Percentiles rank a stretch among this genome's conserved stretches.
Evolutionary conservation across 2,329 filamentous ascomycete genomes (phyloP).

Genomic region (Xylaria sp.): DNA sequence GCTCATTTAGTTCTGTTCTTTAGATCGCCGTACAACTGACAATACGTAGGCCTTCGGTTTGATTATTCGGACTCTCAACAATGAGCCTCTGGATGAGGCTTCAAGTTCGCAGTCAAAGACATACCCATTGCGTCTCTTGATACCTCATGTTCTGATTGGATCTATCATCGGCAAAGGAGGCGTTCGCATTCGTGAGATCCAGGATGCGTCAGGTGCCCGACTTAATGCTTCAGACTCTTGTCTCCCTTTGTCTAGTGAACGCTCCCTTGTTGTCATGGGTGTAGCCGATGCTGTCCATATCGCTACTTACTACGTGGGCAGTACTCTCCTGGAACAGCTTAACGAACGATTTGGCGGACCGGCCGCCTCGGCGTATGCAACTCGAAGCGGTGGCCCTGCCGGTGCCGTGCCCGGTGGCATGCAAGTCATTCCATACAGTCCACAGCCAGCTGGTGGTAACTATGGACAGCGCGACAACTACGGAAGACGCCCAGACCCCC

Average conservation of each 20-base stretch:
- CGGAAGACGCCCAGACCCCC: constrained; percentile 65
- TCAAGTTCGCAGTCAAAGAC: constrained; percentile 95
- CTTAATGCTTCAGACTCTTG: constrained; percentile 95
- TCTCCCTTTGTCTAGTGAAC: constrained; percentile 89
- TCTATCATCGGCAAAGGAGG: constrained; percentile 98
- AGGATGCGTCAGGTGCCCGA: constrained; percentile 92
- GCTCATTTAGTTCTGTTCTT: constrained; percentile 25
- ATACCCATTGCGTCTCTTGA: constrained; percentile 88
- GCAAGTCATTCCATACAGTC: constrained; percentile 98
- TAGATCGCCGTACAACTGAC: constrained; percentile 15
- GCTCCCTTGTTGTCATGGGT: constrained; percentile 95
- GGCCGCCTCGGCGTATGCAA: constrained; percentile 95
- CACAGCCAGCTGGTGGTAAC: constrained; percentile 85
- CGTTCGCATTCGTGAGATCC: constrained; percentile 93
- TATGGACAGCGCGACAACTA: constrained; percentile 89
- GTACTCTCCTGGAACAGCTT: constrained; percentile 94
- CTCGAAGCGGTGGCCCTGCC: constrained; percentile 85
- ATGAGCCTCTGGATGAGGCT: constrained; percentile 81
- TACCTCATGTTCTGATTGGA: constrained; percentile 94
- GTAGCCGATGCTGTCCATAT: constrained; percentile 98
- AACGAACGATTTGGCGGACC: constrained; percentile 95
- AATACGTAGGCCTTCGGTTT: constrained; percentile 76
- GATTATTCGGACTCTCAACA: constrained; percentile 97
- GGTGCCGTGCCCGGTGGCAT: constrained; percentile 94
- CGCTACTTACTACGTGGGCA: constrained; percentile 96